Percentiles rank a stretch among this genome's conserved stretches.
These are phyloP conservation scores for Euclidium syriacum DNA, from an alignment of 345 rosid genomes.

Conservation along the genomic window DNA sequence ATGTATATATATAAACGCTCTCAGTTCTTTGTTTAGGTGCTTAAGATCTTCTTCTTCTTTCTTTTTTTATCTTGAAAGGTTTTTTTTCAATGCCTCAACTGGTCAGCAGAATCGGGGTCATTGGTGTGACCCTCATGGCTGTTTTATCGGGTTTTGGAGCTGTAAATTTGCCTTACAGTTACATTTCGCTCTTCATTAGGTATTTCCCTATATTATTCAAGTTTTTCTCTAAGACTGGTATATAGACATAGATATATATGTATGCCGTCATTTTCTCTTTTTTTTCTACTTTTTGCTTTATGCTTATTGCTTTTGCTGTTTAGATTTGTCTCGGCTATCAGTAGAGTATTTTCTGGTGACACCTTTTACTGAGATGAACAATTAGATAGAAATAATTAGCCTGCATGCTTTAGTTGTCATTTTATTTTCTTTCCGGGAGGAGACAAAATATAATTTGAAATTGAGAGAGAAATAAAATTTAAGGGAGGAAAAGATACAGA, in stretches of 20 bases:
- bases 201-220: conserved; percentile 16
- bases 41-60: too few relatives aligned
- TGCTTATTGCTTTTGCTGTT: conserved; percentile 1
- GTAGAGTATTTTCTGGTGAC: neutral
- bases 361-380: neutral
- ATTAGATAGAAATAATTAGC: neutral
- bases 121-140: conserved; percentile 98
- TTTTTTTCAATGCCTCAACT: conserved; percentile 93
- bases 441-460: neutral
- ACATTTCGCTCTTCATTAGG: conserved; percentile 96
- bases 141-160: conserved; percentile 97
- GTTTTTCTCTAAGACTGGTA: neutral
- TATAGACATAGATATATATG: neutral
- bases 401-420: neutral
- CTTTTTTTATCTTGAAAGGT: conserved; percentile 47
- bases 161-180: conserved; percentile 95
- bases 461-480: neutral
- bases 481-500: neutral
- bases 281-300: neutral
- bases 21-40: neutral
- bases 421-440: neutral
- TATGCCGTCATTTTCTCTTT: neutral
- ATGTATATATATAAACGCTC: neutral
- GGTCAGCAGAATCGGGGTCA: conserved; percentile 95
- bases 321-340: neutral